Conservation (phyloP, 805 yeast species). For the Nakazawaea wyomingensis region DNA sequence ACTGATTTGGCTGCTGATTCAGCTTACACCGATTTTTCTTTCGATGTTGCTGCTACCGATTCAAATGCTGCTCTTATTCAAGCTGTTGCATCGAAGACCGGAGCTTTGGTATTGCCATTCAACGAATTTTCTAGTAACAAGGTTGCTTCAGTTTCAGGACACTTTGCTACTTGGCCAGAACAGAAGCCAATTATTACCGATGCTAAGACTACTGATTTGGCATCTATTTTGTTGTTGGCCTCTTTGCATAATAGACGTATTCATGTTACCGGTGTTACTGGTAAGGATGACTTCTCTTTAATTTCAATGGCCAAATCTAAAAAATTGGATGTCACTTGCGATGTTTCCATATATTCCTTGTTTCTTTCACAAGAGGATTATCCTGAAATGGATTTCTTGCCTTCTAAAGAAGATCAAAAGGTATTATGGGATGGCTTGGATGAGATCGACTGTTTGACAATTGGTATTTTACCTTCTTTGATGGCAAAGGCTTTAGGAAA, state of each 20-base stretch:
- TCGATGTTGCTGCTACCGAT: constrained; percentile 79
- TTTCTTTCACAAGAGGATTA: constrained; percentile 71
- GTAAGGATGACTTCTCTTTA: constrained; percentile 75
- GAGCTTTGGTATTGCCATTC: constrained; percentile 78
- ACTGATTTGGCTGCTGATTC: constrained; percentile 48
- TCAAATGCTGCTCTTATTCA: constrained; percentile 57
- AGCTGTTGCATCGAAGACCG: constrained; percentile 60
- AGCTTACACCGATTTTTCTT: constrained; percentile 76
- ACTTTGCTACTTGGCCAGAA: constrained; percentile 79
- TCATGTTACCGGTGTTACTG: constrained; percentile 83
- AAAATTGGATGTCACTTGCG: constrained; percentile 81
- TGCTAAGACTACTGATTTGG: constrained; percentile 86
- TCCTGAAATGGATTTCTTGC: constrained; percentile 68
- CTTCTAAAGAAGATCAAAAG: constrained; percentile 73
- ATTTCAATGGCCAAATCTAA: constrained; percentile 82
- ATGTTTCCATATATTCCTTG: constrained; percentile 74
- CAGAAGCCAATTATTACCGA: constrained; percentile 84
- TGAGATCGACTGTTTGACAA: constrained; percentile 78
- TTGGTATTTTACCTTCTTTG: constrained; percentile 73
- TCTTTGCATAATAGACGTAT: constrained; percentile 79
- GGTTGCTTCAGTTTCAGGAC: constrained; percentile 74
- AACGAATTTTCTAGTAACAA: constrained; percentile 60
- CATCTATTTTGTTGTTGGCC: constrained; percentile 86
- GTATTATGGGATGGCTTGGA: constrained; percentile 75
- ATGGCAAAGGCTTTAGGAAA: constrained; percentile 63